A percentile compares a stretch with the other conserved stretches of the same genome.
phyloP scores from a whole-genome alignment of 805 yeast species.

The Alloascoidea hylecoeti region DNA sequence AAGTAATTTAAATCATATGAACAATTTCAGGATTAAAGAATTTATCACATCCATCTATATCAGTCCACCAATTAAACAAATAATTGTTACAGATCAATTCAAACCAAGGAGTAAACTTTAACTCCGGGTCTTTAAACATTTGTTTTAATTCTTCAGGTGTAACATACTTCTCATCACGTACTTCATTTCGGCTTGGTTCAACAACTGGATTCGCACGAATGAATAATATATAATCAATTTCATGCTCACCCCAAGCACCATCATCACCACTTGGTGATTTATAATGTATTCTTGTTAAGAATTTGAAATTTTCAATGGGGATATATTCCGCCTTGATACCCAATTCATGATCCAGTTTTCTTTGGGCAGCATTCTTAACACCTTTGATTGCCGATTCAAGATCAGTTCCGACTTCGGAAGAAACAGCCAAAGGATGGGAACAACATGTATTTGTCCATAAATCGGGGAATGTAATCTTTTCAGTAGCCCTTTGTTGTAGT shows the following conservation, averaged over 20 bases:
- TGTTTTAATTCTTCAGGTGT: constrained; percentile 45
- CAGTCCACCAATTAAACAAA: constrained; percentile 89
- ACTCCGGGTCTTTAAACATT: constrained; percentile 59
- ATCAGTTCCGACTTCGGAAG: constrained; percentile 60
- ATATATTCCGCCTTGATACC: constrained; percentile 55
- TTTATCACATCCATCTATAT: constrained; percentile 42
- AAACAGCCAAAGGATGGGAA: constrained; percentile 87
- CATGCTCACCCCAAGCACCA: constrained; percentile 94
- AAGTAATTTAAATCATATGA: background rate
- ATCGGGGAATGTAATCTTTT: constrained; percentile 90
- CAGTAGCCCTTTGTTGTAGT: constrained; percentile 91
- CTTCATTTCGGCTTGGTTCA: constrained; percentile 64
- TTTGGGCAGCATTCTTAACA: constrained; percentile 75
- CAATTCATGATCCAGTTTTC: constrained; percentile 86
- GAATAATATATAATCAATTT: constrained; percentile 86
- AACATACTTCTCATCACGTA: constrained; percentile 69
- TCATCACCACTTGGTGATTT: constrained; percentile 64
- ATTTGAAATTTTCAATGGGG: constrained; percentile 59
- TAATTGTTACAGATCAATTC: constrained; percentile 86
- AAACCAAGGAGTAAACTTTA: constrained; percentile 95
- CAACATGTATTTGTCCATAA: constrained; percentile 99
- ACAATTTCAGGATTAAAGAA: constrained; percentile 20
- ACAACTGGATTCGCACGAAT: constrained; percentile 38
- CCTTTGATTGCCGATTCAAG: constrained; percentile 58
- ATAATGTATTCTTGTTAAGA: constrained; percentile 88